phyloP scores from a whole-genome alignment of 2,329 filamentous ascomycete genomes.

The Orbilia ellipsospora region DNA sequence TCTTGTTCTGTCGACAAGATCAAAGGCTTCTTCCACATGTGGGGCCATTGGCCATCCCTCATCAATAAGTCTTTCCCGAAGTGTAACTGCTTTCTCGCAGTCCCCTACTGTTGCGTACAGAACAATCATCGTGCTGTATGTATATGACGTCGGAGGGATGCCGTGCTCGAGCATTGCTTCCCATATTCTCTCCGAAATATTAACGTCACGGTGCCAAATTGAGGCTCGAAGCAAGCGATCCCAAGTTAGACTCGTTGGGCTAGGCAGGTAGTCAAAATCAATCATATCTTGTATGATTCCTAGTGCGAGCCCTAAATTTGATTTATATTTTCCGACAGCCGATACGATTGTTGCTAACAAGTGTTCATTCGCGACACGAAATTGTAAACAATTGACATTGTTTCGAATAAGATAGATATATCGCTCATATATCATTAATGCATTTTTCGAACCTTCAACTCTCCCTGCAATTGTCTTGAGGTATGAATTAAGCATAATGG shows the following conservation, averaged over 20 bases:
- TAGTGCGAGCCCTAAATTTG: slow-evolving; percentile 37
- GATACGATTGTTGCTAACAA: slow-evolving; percentile 36
- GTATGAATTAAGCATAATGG: slow-evolving; percentile 48
- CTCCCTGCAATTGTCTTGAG: slow-evolving; percentile 41
- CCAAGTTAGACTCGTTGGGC: slow-evolving; percentile 44
- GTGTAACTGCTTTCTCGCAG: slow-evolving; percentile 10
- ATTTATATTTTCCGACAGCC: slow-evolving; percentile 40
- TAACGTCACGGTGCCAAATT: slow-evolving; percentile 22
- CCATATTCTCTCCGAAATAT: slow-evolving; percentile 43
- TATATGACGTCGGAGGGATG: slow-evolving; percentile 30
- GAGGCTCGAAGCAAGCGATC: slow-evolving; percentile 36
- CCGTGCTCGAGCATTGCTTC: slow-evolving; percentile 52
- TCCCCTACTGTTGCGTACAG: slow-evolving; percentile 31
- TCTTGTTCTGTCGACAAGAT: background rate
- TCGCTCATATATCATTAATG: slow-evolving; percentile 34
- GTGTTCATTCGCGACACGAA: slow-evolving; percentile 31
- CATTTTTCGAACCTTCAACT: slow-evolving; percentile 43
- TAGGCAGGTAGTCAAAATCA: slow-evolving; percentile 32
- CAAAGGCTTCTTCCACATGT: slow-evolving; percentile 19
- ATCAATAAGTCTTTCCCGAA: slow-evolving; percentile 12
- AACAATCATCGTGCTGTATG: slow-evolving; percentile 41
- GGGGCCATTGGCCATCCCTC: slow-evolving; percentile 31
- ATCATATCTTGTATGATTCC: slow-evolving; percentile 54
- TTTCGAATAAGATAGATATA: slow-evolving; percentile 28
- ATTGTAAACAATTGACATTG: slow-evolving; percentile 9